Percentiles rank a stretch among this genome's conserved stretches.
These are phyloP conservation scores for Beauveria caledonica DNA, from an alignment of 2,329 filamentous ascomycete genomes.

Conservation along the genomic window DNA sequence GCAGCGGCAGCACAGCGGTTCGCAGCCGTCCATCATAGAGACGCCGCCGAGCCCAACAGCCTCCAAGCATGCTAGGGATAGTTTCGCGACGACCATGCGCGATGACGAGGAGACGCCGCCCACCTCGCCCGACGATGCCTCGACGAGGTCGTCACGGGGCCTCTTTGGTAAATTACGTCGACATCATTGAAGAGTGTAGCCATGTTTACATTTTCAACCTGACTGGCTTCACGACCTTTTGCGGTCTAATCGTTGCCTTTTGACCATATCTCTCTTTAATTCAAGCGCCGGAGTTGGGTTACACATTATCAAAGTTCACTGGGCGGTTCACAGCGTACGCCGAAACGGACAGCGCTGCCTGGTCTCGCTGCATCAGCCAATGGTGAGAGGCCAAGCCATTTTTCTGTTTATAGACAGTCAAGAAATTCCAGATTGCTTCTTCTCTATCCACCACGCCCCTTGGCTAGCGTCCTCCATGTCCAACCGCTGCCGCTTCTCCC, in stretches of 20 bases:
- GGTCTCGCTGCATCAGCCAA: not conserved
- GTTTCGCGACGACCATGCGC: slow-evolving; percentile 21
- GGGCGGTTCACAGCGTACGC: slow-evolving; percentile 7
- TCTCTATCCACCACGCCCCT: not conserved
- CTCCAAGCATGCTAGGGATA: slow-evolving; percentile 33
- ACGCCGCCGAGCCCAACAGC: slow-evolving; percentile 19
- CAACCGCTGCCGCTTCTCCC: not conserved
- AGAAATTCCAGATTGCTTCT: not conserved
- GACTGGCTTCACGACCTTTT: not conserved
- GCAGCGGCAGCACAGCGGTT: slow-evolving; percentile 9
- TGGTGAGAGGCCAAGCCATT: not conserved
- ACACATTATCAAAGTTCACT: too few species aligned
- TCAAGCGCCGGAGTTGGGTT: slow-evolving; percentile 8
- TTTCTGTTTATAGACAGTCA: not conserved
- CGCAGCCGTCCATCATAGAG: slow-evolving; percentile 11
- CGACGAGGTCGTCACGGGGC: slow-evolving; percentile 19
- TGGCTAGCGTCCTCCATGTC: not conserved
- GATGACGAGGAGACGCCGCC: slow-evolving; percentile 26
- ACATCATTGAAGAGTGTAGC: not conserved
- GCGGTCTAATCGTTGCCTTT: not conserved
- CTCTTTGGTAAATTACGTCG: slow-evolving; percentile 17
- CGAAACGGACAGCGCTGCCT: not conserved
- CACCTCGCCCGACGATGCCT: slow-evolving; percentile 26
- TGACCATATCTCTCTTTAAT: not conserved
- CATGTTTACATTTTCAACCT: not conserved